Evolutionary conservation across 139 green algal species (phyloP).

Genomic region (Eudorina sp.): DNA sequence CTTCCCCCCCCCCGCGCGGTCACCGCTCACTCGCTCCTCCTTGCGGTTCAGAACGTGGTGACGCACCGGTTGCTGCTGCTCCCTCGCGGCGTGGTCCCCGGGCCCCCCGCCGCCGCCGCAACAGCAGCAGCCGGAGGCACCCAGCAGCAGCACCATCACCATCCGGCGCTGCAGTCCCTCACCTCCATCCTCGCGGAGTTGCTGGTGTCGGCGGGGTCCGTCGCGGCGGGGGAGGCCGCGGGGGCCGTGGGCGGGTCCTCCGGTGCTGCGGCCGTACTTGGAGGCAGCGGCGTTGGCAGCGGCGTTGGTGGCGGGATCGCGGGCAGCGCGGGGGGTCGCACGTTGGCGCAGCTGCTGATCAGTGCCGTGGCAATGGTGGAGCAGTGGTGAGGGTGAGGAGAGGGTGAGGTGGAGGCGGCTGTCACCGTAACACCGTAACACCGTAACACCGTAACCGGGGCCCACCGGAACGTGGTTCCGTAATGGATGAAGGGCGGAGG

Average conservation of each 20-base stretch:
- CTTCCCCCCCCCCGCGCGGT: too few relatives aligned
- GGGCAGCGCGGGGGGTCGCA: background rate
- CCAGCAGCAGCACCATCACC: background rate
- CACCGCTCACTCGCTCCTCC: too few relatives aligned
- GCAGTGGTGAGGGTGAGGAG: background rate
- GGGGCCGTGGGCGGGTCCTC: background rate
- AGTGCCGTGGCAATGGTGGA: constrained; percentile 23
- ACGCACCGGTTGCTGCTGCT: constrained; percentile 39
- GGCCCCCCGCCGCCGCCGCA: background rate
- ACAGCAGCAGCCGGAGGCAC: background rate
- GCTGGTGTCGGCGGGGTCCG: background rate
- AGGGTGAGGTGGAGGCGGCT: too few relatives aligned
- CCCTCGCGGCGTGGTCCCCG: background rate
- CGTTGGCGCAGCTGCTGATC: constrained; percentile 8
- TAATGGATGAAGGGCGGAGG: too few relatives aligned
- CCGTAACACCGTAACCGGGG: too few relatives aligned
- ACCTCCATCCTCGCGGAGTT: constrained; percentile 8
- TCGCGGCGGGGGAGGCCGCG: background rate
- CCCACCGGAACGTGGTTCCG: too few relatives aligned
- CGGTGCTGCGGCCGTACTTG: too few relatives aligned
- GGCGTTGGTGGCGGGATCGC: background rate
- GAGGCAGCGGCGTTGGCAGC: background rate
- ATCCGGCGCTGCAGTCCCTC: background rate
- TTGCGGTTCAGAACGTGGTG: constrained; percentile 15
- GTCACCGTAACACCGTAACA: too few relatives aligned